Evolutionary conservation across 1,139 yeast genomes (phyloP).

Genomic region (Diutina ranongensis): DNA sequence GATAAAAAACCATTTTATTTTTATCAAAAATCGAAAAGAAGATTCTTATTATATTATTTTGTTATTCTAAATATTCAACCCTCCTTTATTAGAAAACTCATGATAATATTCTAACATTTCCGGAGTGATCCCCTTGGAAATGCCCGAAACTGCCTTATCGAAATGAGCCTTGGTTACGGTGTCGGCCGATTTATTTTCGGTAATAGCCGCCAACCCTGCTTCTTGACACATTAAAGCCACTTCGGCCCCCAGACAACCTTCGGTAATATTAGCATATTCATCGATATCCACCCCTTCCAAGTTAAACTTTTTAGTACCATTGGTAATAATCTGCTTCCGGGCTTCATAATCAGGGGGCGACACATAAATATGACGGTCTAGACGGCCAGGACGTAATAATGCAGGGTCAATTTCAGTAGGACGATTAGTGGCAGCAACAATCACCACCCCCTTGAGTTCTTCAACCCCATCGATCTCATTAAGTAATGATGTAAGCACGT

Average conservation of each 20-base stretch:
- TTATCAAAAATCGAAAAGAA: too few species aligned
- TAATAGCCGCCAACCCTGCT: conserved; percentile 86
- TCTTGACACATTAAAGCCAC: conserved; percentile 87
- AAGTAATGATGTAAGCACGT: conserved; percentile 78
- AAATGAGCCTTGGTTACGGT: conserved; percentile 56
- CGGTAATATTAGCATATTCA: conserved; percentile 48
- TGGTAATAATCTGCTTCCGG: conserved; percentile 60
- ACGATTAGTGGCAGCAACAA: conserved; percentile 90
- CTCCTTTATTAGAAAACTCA: conserved; percentile 44
- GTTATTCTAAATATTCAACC: conserved; percentile 12
- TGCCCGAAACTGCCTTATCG: conserved; percentile 50
- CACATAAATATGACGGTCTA: conserved; percentile 86
- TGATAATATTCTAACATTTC: conserved; percentile 74
- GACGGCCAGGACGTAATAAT: conserved; percentile 81
- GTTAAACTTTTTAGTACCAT: conserved; percentile 44
- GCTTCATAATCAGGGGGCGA: conserved; percentile 82
- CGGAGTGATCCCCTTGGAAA: conserved; percentile 67
- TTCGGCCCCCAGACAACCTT: conserved; percentile 96
- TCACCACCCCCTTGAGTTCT: conserved; percentile 81
- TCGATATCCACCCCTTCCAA: conserved; percentile 26
- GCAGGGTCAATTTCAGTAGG: conserved; percentile 93
- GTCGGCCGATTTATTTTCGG: conserved; percentile 52
- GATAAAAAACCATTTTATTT: too few species aligned
- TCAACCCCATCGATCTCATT: conserved; percentile 97
- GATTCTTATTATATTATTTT: too few species aligned